Evolutionary conservation across 2,329 filamentous ascomycete genomes (phyloP).

Genomic region (Endoconidiophora laricicola): DNA sequence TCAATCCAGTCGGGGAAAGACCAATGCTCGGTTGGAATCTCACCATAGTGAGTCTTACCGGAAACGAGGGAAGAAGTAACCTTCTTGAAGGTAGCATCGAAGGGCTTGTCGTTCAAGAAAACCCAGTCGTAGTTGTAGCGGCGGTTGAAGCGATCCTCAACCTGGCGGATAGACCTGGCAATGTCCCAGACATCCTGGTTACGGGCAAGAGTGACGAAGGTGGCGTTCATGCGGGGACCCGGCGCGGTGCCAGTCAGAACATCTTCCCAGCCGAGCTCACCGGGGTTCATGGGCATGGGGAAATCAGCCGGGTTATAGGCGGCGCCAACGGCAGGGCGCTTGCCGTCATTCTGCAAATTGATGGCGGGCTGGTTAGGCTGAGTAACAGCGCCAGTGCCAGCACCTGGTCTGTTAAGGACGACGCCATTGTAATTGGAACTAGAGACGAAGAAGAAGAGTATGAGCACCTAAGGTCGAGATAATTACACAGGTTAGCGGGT

Average conservation of each 20-base stretch:
- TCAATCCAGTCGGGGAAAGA: constrained; percentile 94
- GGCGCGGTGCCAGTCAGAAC: constrained; percentile 33
- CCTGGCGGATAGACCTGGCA: constrained; percentile 81
- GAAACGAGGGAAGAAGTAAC: constrained; percentile 81
- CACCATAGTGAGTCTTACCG: constrained; percentile 77
- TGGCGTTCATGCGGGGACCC: constrained; percentile 80
- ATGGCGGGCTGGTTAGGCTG: constrained; percentile 12
- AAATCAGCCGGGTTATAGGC: constrained; percentile 25
- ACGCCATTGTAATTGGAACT: constrained; percentile 30
- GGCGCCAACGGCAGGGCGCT: constrained; percentile 17
- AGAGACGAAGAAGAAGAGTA: constrained; percentile 71
- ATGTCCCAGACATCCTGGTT: constrained; percentile 96
- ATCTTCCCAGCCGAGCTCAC: constrained; percentile 36
- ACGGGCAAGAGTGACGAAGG: constrained; percentile 87
- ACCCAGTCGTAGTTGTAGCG: constrained; percentile 99
- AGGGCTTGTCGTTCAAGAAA: constrained; percentile 91
- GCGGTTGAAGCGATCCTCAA: constrained; percentile 95
- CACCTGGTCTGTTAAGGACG: constrained; percentile 16
- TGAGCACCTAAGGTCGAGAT: constrained; percentile 34
- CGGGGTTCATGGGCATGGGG: constrained; percentile 35
- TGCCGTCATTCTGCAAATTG: constrained; percentile 12
- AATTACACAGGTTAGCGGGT: not conserved
- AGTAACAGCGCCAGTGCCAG: constrained; percentile 16
- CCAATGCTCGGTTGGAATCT: constrained; percentile 87
- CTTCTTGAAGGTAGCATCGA: constrained; percentile 85